Evolutionary conservation across 257 asterid species (phyloP).

Genomic region (Nemophila menziesii): DNA sequence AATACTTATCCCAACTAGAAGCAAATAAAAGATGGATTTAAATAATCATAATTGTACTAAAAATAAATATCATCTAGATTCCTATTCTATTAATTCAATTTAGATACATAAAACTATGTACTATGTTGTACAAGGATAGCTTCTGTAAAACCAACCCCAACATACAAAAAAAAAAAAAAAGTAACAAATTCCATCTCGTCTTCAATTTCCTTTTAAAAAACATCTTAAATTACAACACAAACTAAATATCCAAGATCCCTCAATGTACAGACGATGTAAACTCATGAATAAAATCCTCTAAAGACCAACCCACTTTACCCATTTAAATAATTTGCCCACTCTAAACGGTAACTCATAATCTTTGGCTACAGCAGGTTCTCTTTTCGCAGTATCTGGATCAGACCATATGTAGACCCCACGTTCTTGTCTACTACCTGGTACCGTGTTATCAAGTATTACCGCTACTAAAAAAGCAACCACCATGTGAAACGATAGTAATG

Average conservation of each 20-base stretch:
- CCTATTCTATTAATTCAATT: background rate
- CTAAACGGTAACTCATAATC: conserved; percentile 82
- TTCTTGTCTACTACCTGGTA: conserved; percentile 85
- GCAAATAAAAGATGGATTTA: background rate
- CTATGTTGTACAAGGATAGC: background rate
- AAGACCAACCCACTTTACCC: conserved; percentile 98
- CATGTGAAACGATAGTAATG: conserved; percentile 82
- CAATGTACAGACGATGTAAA: background rate
- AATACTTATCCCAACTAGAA: too few species aligned
- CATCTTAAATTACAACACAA: background rate
- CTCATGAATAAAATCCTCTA: conserved; percentile 9
- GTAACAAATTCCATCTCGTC: background rate
- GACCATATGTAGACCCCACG: conserved; percentile 93
- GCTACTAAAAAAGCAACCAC: conserved; percentile 82
- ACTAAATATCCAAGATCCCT: background rate
- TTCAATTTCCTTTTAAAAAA: too few species aligned
- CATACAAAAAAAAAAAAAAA: background rate
- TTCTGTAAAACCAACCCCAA: background rate
- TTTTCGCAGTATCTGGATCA: conserved; percentile 78
- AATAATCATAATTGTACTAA: too few species aligned
- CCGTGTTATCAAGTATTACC: conserved; percentile 75
- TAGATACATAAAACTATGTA: background rate
- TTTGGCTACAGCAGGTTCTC: conserved; percentile 76
- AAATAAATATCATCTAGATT: too few species aligned
- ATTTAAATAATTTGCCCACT: conserved; percentile 70